phyloP scores from a whole-genome alignment of 2,329 filamentous ascomycete species.

The Fusarium haematococcum region DNA sequence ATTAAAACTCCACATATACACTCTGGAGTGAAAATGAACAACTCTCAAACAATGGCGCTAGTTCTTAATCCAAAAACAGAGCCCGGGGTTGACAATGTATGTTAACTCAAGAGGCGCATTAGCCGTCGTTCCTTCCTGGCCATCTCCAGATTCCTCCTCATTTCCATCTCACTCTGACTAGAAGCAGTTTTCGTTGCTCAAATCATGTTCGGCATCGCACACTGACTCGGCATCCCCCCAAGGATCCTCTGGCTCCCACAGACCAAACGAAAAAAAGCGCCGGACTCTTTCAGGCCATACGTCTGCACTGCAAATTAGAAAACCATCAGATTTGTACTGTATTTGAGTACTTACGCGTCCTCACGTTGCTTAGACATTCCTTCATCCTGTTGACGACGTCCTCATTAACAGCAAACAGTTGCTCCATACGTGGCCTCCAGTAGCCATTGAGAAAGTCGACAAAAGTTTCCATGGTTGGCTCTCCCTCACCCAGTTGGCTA shows the following conservation, averaged over 20 bases:
- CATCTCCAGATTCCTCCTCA: neutral
- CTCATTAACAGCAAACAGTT: neutral
- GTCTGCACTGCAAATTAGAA: neutral
- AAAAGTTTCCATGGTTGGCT: neutral
- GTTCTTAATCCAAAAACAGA: no score
- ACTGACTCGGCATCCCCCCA: neutral
- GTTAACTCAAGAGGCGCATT: no score
- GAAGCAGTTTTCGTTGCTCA: neutral
- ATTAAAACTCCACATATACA: no score
- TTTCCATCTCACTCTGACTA: neutral
- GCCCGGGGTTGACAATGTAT: no score
- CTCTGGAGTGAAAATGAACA: no score
- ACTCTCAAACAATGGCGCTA: no score
- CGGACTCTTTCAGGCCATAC: neutral
- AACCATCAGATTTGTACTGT: neutral
- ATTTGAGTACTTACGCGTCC: neutral
- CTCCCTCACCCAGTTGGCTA: neutral
- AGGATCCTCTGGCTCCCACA: neutral
- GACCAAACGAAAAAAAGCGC: accelerated
- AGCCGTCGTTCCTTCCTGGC: no score
- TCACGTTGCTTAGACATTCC: neutral
- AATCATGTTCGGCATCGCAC: neutral
- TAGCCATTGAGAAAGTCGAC: neutral
- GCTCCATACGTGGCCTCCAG: neutral
- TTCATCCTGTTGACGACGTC: neutral